phyloP scores from a whole-genome alignment of 2,329 filamentous ascomycete genomes.

The Pestalotiopsis sp. region DNA sequence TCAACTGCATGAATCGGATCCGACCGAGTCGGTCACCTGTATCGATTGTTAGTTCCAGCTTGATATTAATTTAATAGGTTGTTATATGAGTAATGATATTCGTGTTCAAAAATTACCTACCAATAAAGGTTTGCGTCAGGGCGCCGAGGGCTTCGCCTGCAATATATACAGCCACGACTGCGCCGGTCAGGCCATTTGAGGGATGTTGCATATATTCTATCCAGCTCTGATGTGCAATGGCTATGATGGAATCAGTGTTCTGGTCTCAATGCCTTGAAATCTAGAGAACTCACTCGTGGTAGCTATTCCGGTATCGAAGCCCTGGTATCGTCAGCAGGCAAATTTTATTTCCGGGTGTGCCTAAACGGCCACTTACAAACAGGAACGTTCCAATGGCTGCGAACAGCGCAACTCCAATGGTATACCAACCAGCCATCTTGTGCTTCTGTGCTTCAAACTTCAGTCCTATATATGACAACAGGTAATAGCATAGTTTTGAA shows the following conservation, averaged over 20 bases:
- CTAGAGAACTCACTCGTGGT: slow-evolving; percentile 48
- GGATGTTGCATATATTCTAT: slow-evolving; percentile 60
- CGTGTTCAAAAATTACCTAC: no score
- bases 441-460: not conserved
- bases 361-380: slow-evolving; percentile 43
- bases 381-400: slow-evolving; percentile 62
- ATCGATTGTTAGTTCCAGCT: no score
- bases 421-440: slow-evolving; percentile 36
- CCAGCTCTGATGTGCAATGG: slow-evolving; percentile 63
- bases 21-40: slow-evolving; percentile 49
- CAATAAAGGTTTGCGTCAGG: slow-evolving; percentile 53
- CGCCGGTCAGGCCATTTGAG: slow-evolving; percentile 55
- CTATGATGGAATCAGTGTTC: slow-evolving; percentile 24
- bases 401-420: slow-evolving; percentile 55
- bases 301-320: slow-evolving; percentile 61
- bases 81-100: no score
- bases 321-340: not conserved
- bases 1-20: slow-evolving; percentile 55
- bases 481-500: not conserved
- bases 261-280: not conserved
- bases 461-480: not conserved
- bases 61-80: no score
- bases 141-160: slow-evolving; percentile 61
- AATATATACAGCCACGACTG: slow-evolving; percentile 60
- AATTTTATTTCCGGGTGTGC: not conserved